Conservation (phyloP, 768 basidiomycete species). For the Phylloporus arenicola region DNA sequence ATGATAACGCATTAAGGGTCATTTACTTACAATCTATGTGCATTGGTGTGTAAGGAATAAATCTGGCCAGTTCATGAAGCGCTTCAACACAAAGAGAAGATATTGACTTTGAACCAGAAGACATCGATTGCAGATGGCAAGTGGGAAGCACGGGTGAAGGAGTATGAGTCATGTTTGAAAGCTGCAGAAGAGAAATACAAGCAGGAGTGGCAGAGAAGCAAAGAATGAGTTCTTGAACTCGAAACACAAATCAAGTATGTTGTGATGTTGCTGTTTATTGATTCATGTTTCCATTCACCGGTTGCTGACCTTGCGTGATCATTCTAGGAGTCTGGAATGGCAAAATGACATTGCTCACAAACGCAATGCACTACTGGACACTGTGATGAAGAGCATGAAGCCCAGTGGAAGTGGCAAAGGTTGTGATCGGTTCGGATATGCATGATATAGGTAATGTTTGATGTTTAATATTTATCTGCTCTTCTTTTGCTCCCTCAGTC, state of each 20-base stretch:
- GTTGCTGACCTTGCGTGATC: slow-evolving; percentile 1
- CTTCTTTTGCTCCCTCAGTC: background rate
- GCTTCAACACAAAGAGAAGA: slow-evolving; percentile 75
- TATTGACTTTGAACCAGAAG: slow-evolving; percentile 68
- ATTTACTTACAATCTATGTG: no score
- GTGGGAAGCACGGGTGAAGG: slow-evolving; percentile 94
- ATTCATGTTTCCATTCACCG: background rate
- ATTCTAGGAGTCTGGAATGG: slow-evolving; percentile 60
- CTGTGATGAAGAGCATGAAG: slow-evolving; percentile 28
- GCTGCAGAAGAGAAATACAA: slow-evolving; percentile 90
- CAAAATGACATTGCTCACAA: slow-evolving; percentile 78
- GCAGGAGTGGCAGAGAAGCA: slow-evolving; percentile 88
- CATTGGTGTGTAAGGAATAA: no score
- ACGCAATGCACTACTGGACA: slow-evolving; percentile 42
- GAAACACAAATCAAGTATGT: slow-evolving; percentile 76
- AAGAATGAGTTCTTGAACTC: slow-evolving; percentile 74
- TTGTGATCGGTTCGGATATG: slow-evolving; percentile 21
- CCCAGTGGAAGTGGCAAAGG: slow-evolving; percentile 7
- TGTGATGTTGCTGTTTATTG: background rate
- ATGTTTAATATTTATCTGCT: background rate
- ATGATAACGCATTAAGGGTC: no score
- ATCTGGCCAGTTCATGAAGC: no score
- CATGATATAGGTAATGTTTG: background rate
- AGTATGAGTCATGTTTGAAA: slow-evolving; percentile 78
- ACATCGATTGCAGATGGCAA: slow-evolving; percentile 70